Evolutionary conservation across 257 asterid genomes (phyloP).

Genomic region (Solanum acaule): DNA sequence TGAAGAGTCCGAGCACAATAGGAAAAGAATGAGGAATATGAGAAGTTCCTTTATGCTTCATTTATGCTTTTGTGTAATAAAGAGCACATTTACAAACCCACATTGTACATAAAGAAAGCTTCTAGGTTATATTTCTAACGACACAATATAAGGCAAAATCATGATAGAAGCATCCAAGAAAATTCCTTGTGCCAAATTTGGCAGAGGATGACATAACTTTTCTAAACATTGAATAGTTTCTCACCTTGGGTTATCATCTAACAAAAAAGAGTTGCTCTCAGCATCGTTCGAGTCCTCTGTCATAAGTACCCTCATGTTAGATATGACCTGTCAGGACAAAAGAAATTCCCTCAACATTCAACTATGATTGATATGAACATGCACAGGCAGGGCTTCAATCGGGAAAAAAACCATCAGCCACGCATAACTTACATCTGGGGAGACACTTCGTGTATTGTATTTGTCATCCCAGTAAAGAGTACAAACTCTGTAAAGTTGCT

Average conservation of each 20-base stretch:
- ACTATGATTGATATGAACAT: background rate
- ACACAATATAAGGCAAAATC: background rate
- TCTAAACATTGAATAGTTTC: background rate
- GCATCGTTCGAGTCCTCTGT: conserved; percentile 79
- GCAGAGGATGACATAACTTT: background rate
- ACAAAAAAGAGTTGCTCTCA: conserved; percentile 59
- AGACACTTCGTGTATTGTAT: conserved; percentile 86
- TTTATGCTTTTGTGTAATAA: background rate
- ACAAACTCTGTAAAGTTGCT: conserved; percentile 95
- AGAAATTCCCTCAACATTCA: background rate
- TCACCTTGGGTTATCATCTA: conserved; percentile 93
- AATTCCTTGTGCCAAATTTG: background rate
- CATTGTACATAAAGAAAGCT: background rate
- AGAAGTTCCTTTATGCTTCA: background rate
- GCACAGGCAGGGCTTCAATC: background rate
- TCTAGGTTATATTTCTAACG: background rate
- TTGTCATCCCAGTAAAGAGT: conserved; percentile 87
- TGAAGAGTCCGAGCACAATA: background rate
- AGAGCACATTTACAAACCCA: background rate
- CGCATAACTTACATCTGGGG: conserved; percentile 62
- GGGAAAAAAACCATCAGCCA: background rate
- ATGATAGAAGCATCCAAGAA: background rate
- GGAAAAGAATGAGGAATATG: background rate
- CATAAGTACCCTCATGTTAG: conserved; percentile 90
- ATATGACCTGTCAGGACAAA: conserved; percentile 52